These are phyloP conservation scores for Wickerhamiella parazyma DNA, from an alignment of 805 yeast species.

Conservation along the genomic window DNA sequence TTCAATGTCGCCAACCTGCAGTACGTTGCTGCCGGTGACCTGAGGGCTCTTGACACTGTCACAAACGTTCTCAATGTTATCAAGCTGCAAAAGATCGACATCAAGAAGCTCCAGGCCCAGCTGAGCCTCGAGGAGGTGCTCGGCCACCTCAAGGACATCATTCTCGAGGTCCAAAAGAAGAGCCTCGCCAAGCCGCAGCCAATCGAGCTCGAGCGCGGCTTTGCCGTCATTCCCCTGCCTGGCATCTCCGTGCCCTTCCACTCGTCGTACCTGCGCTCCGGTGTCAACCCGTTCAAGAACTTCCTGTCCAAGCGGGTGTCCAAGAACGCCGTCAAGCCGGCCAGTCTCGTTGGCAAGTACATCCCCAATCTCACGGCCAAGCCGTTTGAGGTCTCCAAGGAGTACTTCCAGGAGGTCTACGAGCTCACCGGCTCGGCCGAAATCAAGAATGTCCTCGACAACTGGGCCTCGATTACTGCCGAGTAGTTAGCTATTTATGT, in stretches of 20 bases:
- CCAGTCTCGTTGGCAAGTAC: constrained; percentile 84
- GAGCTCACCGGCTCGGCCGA: constrained; percentile 80
- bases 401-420: constrained; percentile 93
- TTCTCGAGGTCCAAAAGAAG: constrained; percentile 69
- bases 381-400: constrained; percentile 92
- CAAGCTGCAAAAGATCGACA: constrained; percentile 88
- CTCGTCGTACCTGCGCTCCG: constrained; percentile 93
- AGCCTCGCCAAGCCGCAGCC: constrained; percentile 88
- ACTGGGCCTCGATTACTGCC: constrained; percentile 76
- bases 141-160: constrained; percentile 77
- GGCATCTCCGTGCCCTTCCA: constrained; percentile 99
- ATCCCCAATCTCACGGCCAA: constrained; percentile 97
- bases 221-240: constrained; percentile 94
- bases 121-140: constrained; percentile 79
- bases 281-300: constrained; percentile 98
- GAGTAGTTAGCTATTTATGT: neutral
- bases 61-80: constrained; percentile 86
- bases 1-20: constrained; percentile 97
- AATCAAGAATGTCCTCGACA: constrained; percentile 78
- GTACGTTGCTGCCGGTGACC: constrained; percentile 97
- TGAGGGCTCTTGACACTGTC: constrained; percentile 85
- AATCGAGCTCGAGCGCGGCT: constrained; percentile 92
- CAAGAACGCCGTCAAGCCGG: constrained; percentile 87
- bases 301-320: constrained; percentile 93
- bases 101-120: constrained; percentile 70